phyloP scores from a whole-genome alignment of 805 yeast genomes.

The Diddensiella santjacobensis region DNA sequence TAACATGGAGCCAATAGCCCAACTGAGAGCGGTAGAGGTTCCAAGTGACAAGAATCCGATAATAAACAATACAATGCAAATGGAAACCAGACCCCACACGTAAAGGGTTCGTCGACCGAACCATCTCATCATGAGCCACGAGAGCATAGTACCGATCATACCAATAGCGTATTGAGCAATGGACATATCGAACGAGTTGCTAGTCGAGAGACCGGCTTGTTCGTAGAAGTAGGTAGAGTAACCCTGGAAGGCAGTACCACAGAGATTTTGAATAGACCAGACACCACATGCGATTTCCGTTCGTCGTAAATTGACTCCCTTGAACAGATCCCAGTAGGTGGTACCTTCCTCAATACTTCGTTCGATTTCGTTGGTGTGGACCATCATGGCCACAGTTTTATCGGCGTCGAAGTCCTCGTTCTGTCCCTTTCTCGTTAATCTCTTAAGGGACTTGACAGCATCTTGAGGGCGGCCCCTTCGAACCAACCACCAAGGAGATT shows the following conservation, averaged over 20 bases:
- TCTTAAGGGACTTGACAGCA: conserved; percentile 50
- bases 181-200: conserved; percentile 41
- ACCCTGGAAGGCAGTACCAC: conserved; percentile 14
- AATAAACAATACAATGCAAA: conserved; percentile 12
- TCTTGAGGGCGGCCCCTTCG: conserved; percentile 39
- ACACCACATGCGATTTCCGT: conserved; percentile 46
- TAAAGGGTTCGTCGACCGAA: conserved; percentile 26
- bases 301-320: conserved; percentile 44
- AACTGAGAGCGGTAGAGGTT: conserved; percentile 19
- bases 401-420: conserved; percentile 32
- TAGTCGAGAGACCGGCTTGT: conserved; percentile 22
- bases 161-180: conserved; percentile 46
- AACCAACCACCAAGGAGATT: conserved; percentile 56
- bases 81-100: conserved; percentile 12
- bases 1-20: conserved; percentile 41
- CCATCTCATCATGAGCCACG: conserved; percentile 21
- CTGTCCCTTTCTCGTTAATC: conserved; percentile 38
- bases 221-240: conserved; percentile 21
- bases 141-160: conserved; percentile 38
- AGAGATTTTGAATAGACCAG: conserved; percentile 42
- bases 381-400: conserved; percentile 43
- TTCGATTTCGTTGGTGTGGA: conserved; percentile 42
- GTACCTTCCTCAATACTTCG: conserved; percentile 12
- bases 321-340: conserved; percentile 42
- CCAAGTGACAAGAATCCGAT: conserved; percentile 18